Evolutionary conservation across 768 basidiomycete species (phyloP).

Genomic region (Mycena alexandri): DNA sequence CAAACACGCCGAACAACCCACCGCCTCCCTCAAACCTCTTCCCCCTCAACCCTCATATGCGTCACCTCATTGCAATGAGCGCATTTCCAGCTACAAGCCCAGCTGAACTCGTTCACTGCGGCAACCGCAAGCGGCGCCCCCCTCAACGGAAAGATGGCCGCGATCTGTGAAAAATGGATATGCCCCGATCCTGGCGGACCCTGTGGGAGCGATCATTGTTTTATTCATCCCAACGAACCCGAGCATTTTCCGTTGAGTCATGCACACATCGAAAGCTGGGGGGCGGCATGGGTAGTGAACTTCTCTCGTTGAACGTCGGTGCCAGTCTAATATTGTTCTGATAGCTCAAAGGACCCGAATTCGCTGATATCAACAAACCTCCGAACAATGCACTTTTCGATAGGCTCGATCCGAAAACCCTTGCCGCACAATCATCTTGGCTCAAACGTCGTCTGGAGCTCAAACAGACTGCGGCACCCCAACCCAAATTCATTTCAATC

Average conservation of each 20-base stretch:
- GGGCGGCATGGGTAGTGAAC: background rate
- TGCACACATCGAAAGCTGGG: conserved; percentile 4
- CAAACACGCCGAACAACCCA: too few relatives aligned
- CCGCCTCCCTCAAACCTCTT: too few relatives aligned
- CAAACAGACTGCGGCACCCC: background rate
- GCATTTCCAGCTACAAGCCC: too few relatives aligned
- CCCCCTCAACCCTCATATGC: too few relatives aligned
- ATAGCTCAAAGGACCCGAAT: too few relatives aligned
- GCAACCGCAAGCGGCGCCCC: too few relatives aligned
- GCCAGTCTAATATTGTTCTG: too few relatives aligned
- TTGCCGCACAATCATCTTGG: background rate
- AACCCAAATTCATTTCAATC: background rate
- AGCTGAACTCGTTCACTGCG: too few relatives aligned
- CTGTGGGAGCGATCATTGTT: conserved; percentile 15
- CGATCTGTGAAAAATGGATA: background rate
- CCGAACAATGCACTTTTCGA: background rate
- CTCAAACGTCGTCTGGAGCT: background rate
- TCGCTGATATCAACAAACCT: background rate
- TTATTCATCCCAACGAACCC: background rate
- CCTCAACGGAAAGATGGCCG: background rate
- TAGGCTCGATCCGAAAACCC: background rate
- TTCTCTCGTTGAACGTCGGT: too few relatives aligned
- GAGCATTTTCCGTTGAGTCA: conserved; percentile 3
- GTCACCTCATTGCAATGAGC: too few relatives aligned
- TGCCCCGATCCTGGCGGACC: background rate